Conservation (phyloP, 2,329 filamentous ascomycete genomes). For the Lachnellula subtilissima region DNA sequence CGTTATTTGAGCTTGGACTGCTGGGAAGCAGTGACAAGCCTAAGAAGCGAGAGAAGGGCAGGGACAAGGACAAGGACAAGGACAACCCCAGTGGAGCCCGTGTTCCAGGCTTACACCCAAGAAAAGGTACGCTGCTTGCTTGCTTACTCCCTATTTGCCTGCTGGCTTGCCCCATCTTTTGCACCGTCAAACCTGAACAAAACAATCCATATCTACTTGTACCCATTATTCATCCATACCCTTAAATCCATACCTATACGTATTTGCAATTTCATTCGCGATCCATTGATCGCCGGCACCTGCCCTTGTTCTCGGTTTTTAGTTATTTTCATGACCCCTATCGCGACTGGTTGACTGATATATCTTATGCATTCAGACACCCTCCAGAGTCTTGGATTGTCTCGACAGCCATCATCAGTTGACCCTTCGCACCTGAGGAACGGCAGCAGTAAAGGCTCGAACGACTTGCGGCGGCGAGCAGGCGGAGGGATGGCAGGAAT, state of each 20-base stretch:
- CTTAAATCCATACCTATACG: too few species aligned
- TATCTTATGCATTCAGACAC: slow-evolving; percentile 9
- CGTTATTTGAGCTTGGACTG: slow-evolving; percentile 31
- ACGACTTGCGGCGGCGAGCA: slow-evolving; percentile 24
- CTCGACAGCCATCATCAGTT: slow-evolving; percentile 8
- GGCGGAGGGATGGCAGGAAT: slow-evolving; percentile 52
- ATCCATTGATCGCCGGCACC: too few species aligned
- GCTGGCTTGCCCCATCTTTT: neutral
- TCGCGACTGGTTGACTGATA: too few species aligned
- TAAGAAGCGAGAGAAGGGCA: slow-evolving; percentile 26
- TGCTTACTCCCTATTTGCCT: slow-evolving; percentile 4
- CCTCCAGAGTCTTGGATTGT: slow-evolving; percentile 5
- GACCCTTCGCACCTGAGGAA: slow-evolving; percentile 13
- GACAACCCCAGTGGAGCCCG: slow-evolving; percentile 24
- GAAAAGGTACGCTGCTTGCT: slow-evolving; percentile 23
- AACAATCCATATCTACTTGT: too few species aligned
- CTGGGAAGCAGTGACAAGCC: slow-evolving; percentile 25
- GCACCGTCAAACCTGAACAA: neutral
- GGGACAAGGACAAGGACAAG: slow-evolving; percentile 25
- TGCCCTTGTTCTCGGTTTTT: too few species aligned
- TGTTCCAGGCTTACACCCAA: slow-evolving; percentile 27
- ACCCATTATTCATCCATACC: too few species aligned
- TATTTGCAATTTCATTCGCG: too few species aligned
- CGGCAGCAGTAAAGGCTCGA: slow-evolving; percentile 2
- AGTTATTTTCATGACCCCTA: too few species aligned